phyloP scores from a whole-genome alignment of 148 eudicot genomes.

The Limonium bicolor region DNA sequence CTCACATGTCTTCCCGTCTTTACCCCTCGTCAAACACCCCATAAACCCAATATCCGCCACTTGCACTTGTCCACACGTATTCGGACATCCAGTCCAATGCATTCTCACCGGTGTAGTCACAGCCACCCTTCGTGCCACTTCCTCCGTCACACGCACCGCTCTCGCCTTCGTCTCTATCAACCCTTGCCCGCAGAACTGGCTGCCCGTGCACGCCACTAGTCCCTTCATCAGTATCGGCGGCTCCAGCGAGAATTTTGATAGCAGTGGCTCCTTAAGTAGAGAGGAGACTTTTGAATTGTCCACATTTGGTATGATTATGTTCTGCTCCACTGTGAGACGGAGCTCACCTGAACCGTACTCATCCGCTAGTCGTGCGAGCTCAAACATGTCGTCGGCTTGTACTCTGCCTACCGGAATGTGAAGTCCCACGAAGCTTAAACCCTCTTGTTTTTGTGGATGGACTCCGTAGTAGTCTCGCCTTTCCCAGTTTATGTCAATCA shows the following conservation, averaged over 20 bases:
- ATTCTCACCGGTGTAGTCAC: slow-evolving; percentile 57
- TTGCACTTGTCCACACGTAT: slow-evolving; percentile 84
- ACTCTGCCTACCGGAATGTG: slow-evolving; percentile 90
- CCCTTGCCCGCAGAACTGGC: slow-evolving; percentile 92
- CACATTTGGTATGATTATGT: slow-evolving; percentile 74
- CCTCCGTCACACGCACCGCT: slow-evolving; percentile 73
- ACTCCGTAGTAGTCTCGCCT: slow-evolving; percentile 81
- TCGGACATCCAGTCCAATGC: slow-evolving; percentile 99
- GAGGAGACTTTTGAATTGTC: slow-evolving; percentile 59
- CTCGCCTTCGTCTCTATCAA: slow-evolving; percentile 86
- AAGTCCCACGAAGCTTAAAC: slow-evolving; percentile 72
- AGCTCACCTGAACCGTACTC: slow-evolving; percentile 83
- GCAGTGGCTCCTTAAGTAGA: slow-evolving; percentile 58
- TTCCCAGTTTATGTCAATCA: slow-evolving; percentile 60
- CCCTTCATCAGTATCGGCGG: slow-evolving; percentile 80
- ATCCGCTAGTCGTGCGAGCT: slow-evolving; percentile 80
- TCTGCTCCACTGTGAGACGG: slow-evolving; percentile 88
- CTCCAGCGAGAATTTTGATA: slow-evolving; percentile 45
- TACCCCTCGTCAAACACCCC: slow-evolving; percentile 88
- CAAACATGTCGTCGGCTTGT: slow-evolving; percentile 93
- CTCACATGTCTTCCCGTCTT: slow-evolving; percentile 63
- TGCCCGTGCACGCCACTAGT: slow-evolving; percentile 90
- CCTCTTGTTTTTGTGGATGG: slow-evolving; percentile 85
- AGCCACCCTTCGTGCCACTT: slow-evolving; percentile 51
- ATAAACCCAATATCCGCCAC: slow-evolving; percentile 97